Conservation (phyloP, 371 early-diverging fungal genomes). For the Rhizopus microsporus region DNA sequence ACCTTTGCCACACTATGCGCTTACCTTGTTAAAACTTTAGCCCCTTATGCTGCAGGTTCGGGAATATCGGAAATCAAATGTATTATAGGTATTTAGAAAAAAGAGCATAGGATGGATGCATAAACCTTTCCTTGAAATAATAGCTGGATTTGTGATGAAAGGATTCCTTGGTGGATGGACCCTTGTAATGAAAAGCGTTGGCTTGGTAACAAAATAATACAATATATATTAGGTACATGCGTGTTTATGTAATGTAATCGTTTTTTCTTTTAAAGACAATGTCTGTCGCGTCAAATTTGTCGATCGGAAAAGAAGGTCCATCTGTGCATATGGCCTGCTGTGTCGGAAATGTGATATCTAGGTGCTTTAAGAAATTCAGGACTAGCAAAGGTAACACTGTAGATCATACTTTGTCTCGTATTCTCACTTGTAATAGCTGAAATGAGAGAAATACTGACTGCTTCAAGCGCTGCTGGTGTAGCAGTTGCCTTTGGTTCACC, state of each 20-base stretch:
- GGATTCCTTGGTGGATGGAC: slow-evolving; percentile 90
- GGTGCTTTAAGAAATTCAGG: slow-evolving; percentile 83
- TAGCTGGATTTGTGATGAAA: slow-evolving; percentile 87
- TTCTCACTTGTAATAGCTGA: slow-evolving; percentile 50
- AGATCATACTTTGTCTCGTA: neutral
- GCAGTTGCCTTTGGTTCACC: slow-evolving; percentile 96
- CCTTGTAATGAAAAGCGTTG: slow-evolving; percentile 84
- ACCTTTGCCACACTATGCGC: slow-evolving; percentile 61
- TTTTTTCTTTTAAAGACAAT: slow-evolving; percentile 53
- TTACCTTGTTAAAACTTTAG: slow-evolving; percentile 67
- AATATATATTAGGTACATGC: too few species aligned
- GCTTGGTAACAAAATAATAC: slow-evolving; percentile 52
- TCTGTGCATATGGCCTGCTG: slow-evolving; percentile 93
- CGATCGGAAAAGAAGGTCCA: slow-evolving; percentile 95
- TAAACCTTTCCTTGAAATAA: neutral
- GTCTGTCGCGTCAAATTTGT: slow-evolving; percentile 86
- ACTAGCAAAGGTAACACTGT: slow-evolving; percentile 72
- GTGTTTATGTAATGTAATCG: neutral
- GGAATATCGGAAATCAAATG: slow-evolving; percentile 97
- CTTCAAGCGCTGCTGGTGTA: slow-evolving; percentile 93
- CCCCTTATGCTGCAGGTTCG: slow-evolving; percentile 91
- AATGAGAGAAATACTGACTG: slow-evolving; percentile 90
- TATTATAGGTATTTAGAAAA: slow-evolving; percentile 69
- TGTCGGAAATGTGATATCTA: slow-evolving; percentile 86
- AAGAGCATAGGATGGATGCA: neutral